These are phyloP conservation scores for Tricholoma hemisulphureum DNA, from an alignment of 768 basidiomycete species.

Conservation along the genomic window DNA sequence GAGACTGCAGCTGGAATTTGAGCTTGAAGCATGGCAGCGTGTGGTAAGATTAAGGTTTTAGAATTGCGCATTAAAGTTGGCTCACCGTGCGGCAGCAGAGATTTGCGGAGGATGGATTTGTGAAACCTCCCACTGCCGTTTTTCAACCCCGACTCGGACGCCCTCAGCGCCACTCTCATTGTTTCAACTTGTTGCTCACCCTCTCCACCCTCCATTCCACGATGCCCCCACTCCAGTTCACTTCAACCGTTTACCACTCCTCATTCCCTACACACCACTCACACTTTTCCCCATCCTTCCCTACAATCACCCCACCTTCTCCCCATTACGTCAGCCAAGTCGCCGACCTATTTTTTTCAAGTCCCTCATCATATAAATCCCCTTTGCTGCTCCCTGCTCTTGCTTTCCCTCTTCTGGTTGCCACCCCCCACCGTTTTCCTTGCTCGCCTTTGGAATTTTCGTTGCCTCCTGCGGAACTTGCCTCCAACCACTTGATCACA, in stretches of 20 bases:
- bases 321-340: constrained; percentile 22
- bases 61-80: constrained; percentile 61
- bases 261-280: not conserved
- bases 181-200: constrained; percentile 37
- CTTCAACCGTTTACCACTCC: not conserved
- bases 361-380: constrained; percentile 2
- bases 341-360: constrained; percentile 24
- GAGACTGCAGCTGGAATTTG: too few relatives aligned
- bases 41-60: constrained; percentile 55
- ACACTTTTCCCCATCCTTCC: not conserved
- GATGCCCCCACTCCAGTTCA: constrained; percentile 6
- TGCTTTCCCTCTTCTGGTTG: too few relatives aligned
- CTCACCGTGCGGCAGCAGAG: constrained; percentile 61
- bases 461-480: too few relatives aligned
- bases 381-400: not conserved
- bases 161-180: not conserved
- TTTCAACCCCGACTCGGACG: constrained; percentile 47
- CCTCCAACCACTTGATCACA: too few relatives aligned
- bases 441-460: too few relatives aligned
- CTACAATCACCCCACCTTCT: not conserved
- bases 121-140: constrained; percentile 33
- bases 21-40: too few relatives aligned
- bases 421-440: too few relatives aligned
- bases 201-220: constrained; percentile 9
- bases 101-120: constrained; percentile 61